A percentile compares a stretch with the other conserved stretches of the same genome.
Conservation (phyloP, 495 filamentous ascomycete species). For the Neurospora sp. region DNA sequence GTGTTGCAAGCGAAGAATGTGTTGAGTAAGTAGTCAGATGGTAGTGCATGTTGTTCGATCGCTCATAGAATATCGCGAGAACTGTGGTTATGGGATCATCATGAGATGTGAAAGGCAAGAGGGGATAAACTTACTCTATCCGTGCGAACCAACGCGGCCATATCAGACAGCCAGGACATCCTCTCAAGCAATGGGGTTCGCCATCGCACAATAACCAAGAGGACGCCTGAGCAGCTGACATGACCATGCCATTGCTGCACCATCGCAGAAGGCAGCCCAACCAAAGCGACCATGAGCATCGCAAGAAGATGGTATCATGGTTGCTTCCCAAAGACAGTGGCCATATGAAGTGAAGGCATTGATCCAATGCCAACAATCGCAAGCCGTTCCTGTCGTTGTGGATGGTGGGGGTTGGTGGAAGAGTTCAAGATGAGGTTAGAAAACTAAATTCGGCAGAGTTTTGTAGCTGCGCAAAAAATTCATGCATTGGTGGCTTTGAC, state of each 20-base stretch:
- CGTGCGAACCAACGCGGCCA: neutral
- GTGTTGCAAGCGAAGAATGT: slow-evolving; percentile 13
- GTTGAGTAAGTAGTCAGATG: slow-evolving; percentile 63
- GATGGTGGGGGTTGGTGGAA: neutral
- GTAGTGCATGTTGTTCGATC: slow-evolving; percentile 98
- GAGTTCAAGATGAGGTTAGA: neutral
- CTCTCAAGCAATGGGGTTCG: neutral
- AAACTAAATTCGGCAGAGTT: neutral
- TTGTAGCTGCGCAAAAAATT: neutral
- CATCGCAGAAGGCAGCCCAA: neutral
- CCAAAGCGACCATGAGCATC: neutral
- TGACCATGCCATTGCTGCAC: neutral
- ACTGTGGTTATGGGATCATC: slow-evolving; percentile 46
- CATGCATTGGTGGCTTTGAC: neutral
- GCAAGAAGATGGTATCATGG: neutral
- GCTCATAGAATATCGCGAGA: slow-evolving; percentile 73
- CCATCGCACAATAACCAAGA: neutral
- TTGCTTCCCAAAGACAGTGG: neutral
- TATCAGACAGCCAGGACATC: neutral
- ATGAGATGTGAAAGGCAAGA: slow-evolving; percentile 21
- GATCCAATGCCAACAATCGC: neutral
- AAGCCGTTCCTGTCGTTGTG: neutral
- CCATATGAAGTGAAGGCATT: neutral
- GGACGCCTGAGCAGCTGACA: neutral
- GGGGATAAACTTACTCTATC: slow-evolving; percentile 8